These are phyloP conservation scores for Setaria viridis DNA, from an alignment of 202 grass and related monocot genomes.

Conservation along the genomic window DNA sequence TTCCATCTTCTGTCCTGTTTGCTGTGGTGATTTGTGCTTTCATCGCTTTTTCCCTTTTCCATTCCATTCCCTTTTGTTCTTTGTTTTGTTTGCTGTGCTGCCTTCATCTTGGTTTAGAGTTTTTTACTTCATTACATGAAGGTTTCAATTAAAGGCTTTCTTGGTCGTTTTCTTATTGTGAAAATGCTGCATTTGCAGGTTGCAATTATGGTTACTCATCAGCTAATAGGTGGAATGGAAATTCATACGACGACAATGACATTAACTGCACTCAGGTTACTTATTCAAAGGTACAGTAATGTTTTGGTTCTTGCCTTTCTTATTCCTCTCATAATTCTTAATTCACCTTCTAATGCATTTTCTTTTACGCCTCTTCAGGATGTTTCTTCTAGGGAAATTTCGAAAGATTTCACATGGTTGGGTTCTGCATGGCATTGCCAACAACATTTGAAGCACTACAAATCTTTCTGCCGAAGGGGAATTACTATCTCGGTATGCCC, in stretches of 20 bases:
- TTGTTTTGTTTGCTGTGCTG: constrained; percentile 5
- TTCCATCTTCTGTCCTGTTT: background rate
- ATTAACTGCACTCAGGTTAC: constrained; percentile 51
- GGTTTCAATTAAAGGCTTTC: background rate
- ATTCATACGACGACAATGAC: constrained; percentile 44
- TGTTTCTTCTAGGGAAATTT: constrained; percentile 58
- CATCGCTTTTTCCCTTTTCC: background rate
- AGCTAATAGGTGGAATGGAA: constrained; percentile 52
- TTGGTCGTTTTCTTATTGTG: background rate
- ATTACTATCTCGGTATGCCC: constrained; percentile 84
- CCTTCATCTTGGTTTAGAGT: constrained; percentile 3
- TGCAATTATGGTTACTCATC: constrained; percentile 38
- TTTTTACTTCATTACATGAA: constrained; percentile 9
- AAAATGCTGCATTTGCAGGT: constrained; percentile 52
- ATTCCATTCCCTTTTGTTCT: background rate
- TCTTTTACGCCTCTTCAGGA: constrained; percentile 46
- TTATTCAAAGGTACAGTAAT: constrained; percentile 61
- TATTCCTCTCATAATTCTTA: background rate
- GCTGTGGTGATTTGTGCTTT: background rate
- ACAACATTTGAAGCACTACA: constrained; percentile 83
- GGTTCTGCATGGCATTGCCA: constrained; percentile 71
- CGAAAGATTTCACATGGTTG: constrained; percentile 72
- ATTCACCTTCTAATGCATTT: constrained; percentile 12
- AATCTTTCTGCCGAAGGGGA: constrained; percentile 74
- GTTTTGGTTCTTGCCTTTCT: background rate